Evolutionary conservation across 2,329 filamentous ascomycete species (phyloP), one percentile per base, ranked within the genome.

Genomic region (Zalaria sp.): DNA sequence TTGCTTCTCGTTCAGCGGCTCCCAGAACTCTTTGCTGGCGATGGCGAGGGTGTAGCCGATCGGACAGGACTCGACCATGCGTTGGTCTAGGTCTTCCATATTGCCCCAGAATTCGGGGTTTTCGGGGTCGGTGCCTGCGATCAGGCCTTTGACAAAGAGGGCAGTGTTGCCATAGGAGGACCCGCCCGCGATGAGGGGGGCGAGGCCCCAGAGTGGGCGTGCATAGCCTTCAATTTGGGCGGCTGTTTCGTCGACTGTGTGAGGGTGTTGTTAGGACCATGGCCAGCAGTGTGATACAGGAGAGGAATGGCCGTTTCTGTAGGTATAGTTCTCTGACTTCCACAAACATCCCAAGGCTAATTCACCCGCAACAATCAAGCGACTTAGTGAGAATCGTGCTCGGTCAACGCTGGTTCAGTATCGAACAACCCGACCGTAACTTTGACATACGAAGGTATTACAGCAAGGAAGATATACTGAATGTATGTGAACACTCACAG

Each of bases 31-130:
- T 65, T 57, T 62, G 27, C 69, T 67, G 29, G 78, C 81, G 40
- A 86, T 78, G 28, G 81, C 81, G 41, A 89, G 66, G 1, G 81
- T 75, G 52, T 77, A 88, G 0, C 83, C 83, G 44, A 88, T 69
- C 1, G 83, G 82, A 54, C 82, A 87, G 71, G 86, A 84, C 57
- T 89, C 83, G 2, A 88, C 83, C 83, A 88, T 88, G 26, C 83
- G 68, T 65, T 88, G 83, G 54, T 88, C 83, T 43, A 80, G 77
- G 54, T 87, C 81, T 49, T 77, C 71, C 48, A 83, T 81, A 43
- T 75, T 77, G 0, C 82, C 83, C 83, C 83, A 89, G 53, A 79
- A 88, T 59, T 87, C 83, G 0, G 73, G 68, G 44, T 65, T 74
- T 36, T 76, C 67, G 0, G 81, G 81, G 51, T 88, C 75, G 0